Conservation (phyloP, 1,284 basidiomycete genomes). For the Apiotrichum brassicae region DNA sequence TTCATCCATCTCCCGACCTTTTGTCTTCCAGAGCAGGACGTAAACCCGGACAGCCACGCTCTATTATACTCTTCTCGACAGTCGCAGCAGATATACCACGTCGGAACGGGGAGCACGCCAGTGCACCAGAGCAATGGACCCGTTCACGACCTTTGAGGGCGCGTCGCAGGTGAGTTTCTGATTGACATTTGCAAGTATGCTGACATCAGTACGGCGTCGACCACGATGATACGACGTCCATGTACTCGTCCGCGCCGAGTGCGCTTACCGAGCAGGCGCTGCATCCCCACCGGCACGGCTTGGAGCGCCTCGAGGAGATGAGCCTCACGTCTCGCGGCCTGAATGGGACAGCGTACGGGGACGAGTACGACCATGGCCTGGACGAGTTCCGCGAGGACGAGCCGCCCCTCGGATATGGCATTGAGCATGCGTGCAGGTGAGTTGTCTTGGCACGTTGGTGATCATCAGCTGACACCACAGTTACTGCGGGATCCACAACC, state of each 20-base stretch:
- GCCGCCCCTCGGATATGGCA: conserved; percentile 67
- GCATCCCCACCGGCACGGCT: conserved; percentile 5
- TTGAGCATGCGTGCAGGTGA: conserved; percentile 92
- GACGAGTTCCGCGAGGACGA: conserved; percentile 80
- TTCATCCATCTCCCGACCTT: no score
- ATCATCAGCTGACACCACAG: conserved; percentile 47
- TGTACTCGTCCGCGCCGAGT: conserved; percentile 49
- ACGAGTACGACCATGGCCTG: conserved; percentile 65
- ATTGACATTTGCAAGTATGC: conserved; percentile 38
- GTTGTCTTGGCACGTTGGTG: conserved; percentile 22
- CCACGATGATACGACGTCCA: conserved; percentile 70
- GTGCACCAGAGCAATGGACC: conserved; percentile 55
- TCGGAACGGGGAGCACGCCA: not conserved
- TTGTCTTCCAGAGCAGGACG: no score
- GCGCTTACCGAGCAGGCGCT: conserved; percentile 47
- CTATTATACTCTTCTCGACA: no score
- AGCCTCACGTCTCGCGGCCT: conserved; percentile 14
- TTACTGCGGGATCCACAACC: conserved; percentile 98
- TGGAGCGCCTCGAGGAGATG: conserved; percentile 19
- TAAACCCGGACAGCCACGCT: no score
- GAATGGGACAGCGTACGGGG: conserved; percentile 21
- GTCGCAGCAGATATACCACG: not conserved
- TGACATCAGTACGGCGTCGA: conserved; percentile 59
- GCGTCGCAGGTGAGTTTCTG: conserved; percentile 40
- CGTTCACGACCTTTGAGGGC: conserved; percentile 76